A percentile compares a stretch with the other conserved stretches of the same genome.
These are phyloP conservation scores for Lathyrus tuberosus DNA, from an alignment of 306 rosid genomes.

Conservation along the genomic window DNA sequence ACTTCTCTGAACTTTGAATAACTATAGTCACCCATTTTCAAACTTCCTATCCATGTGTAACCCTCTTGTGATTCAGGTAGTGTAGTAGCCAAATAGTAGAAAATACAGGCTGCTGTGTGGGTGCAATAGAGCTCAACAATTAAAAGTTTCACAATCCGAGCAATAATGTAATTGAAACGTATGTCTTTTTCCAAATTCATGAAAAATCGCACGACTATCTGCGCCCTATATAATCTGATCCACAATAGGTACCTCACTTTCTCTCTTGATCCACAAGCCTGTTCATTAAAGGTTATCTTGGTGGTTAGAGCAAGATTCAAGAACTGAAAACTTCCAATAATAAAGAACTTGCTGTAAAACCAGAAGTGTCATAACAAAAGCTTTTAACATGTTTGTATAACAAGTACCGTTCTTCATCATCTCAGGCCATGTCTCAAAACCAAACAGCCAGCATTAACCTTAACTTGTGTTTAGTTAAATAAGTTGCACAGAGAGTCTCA, in stretches of 20 bases:
- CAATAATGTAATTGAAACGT: too few relatives aligned
- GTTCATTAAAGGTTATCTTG: slow-evolving; percentile 33
- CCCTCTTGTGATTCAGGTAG: slow-evolving; percentile 81
- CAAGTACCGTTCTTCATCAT: neutral
- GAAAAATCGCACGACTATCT: too few relatives aligned
- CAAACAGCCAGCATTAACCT: slow-evolving; percentile 20
- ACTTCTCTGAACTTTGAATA: too few relatives aligned
- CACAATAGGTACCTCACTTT: slow-evolving; percentile 85
- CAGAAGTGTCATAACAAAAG: slow-evolving; percentile 18
- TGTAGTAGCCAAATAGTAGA: too few relatives aligned
- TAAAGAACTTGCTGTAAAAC: slow-evolving; percentile 23
- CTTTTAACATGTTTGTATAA: slow-evolving; percentile 19
- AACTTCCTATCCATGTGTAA: too few relatives aligned
- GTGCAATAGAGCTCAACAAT: too few relatives aligned
- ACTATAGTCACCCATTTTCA: too few relatives aligned
- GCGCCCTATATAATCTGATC: slow-evolving; percentile 89
- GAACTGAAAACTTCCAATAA: slow-evolving; percentile 21
- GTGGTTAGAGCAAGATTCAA: slow-evolving; percentile 32
- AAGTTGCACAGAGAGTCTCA: slow-evolving; percentile 4
- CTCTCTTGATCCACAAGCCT: slow-evolving; percentile 78
- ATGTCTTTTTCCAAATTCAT: too few relatives aligned
- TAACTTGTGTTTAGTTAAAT: slow-evolving; percentile 17
- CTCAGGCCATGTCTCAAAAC: slow-evolving; percentile 14
- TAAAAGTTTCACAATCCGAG: too few relatives aligned
- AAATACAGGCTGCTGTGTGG: too few relatives aligned